Evolutionary conservation across 345 rosid species (phyloP), one percentile per base, ranked within the genome.

Genomic region (Hirschfeldia incana): DNA sequence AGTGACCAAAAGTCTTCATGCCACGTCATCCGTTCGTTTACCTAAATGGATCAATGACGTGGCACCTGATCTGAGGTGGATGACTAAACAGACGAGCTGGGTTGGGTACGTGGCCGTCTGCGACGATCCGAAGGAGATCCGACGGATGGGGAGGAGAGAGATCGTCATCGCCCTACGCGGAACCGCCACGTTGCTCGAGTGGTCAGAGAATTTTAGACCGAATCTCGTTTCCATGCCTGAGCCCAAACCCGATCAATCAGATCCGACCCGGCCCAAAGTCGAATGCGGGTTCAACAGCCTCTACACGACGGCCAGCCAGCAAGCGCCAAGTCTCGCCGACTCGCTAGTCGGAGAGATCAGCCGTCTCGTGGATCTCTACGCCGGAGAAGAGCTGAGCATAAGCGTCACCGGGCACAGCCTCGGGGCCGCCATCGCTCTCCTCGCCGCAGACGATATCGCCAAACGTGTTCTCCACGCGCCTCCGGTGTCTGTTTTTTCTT

Each of bases 21-120:
- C 98, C 80, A 92, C 98, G 5, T 86, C 99, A 29, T 90, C 99
- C 0, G 87, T 95, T 29, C 88, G 92, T 0, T 57, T 95, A 15
- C 99, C 98, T n/a, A 81, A 86, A 49, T 92, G 97, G 94, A 91
- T 95, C 0, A 91, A 95, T 32, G 89, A 89, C n/a, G 69, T 92
- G 81, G 98, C 93, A 0, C 98, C 99, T 1, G 88, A 93, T 81
- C 90, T 93, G 3, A 83, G 87, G 63, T 92, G 99, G 98, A 89
- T 95, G 97, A 95, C 99, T 36, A 97, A 92, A 59, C 76, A 91
- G 75, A 90, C 98, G 0, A 95, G 98, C 59, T 95, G 98, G 95
- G 84, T 91, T 57, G 99, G 99, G 5, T 95, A 87, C 75, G 97
- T 95, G 3, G 99, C 99, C 1, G 96, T 95, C 0, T 92, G 98